phyloP scores from a whole-genome alignment of 164 flowering plant species.

The Vitis amurensis region DNA sequence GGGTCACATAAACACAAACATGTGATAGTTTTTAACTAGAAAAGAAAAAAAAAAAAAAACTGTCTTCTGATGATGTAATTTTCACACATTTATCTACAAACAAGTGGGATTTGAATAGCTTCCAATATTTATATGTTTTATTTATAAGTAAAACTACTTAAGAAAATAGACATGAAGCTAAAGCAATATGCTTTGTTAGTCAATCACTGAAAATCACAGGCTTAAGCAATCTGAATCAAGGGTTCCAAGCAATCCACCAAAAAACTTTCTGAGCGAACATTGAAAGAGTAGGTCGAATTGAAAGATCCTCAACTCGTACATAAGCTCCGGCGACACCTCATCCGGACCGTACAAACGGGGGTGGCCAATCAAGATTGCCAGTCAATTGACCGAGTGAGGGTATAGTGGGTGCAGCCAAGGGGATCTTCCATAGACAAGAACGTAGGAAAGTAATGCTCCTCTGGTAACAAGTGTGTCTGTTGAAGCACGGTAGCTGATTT shows the following conservation, averaged over 20 bases:
- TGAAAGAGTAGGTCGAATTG: constrained; percentile 54
- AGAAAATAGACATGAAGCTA: no score
- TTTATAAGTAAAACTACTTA: no score
- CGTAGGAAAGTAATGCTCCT: constrained; percentile 90
- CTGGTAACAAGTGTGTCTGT: constrained; percentile 66
- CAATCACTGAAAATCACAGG: constrained; percentile 71
- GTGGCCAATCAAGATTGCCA: constrained; percentile 63
- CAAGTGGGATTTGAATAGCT: no score
- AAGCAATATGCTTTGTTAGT: background rate
- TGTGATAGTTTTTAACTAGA: no score
- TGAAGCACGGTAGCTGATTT: constrained; percentile 73
- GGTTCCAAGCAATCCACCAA: constrained; percentile 65
- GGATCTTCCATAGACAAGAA: constrained; percentile 72
- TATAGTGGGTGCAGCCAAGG: constrained; percentile 57
- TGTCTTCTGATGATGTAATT: no score
- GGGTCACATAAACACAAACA: no score
- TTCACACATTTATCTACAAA: no score
- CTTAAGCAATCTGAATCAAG: constrained; percentile 60
- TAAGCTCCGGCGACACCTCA: constrained; percentile 56
- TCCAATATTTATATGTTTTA: no score
- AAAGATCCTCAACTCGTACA: constrained; percentile 52
- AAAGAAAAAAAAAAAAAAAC: no score
- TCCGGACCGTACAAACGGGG: constrained; percentile 57
- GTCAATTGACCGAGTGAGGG: constrained; percentile 85
- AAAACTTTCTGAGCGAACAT: constrained; percentile 80